Evolutionary conservation across 2,329 filamentous ascomycete genomes (phyloP).

Genomic region (Simplicillium aogashimaense): DNA sequence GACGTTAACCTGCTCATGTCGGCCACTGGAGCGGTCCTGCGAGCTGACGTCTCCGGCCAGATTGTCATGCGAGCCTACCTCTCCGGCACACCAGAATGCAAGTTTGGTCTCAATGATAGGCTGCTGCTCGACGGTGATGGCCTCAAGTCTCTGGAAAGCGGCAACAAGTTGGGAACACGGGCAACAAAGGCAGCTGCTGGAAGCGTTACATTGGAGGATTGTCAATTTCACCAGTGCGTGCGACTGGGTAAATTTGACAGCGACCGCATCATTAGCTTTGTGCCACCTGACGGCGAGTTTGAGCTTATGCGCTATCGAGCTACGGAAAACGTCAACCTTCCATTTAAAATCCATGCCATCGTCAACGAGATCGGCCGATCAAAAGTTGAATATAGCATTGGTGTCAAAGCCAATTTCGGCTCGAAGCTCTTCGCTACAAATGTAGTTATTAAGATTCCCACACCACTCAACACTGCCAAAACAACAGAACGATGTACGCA

Average conservation of each 20-base stretch:
- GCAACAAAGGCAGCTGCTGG: conserved; percentile 92
- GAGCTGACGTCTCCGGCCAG: conserved; percentile 92
- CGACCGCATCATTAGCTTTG: conserved; percentile 92
- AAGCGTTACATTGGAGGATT: conserved; percentile 92
- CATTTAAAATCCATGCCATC: conserved; percentile 97
- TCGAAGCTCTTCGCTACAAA: conserved; percentile 96
- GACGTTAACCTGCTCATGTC: conserved; percentile 99
- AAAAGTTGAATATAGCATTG: conserved; percentile 97
- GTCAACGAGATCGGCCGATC: conserved; percentile 95
- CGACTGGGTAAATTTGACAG: conserved; percentile 95
- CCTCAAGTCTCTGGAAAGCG: conserved; percentile 55
- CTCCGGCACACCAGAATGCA: conserved; percentile 93
- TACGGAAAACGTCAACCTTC: conserved; percentile 96
- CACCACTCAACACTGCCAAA: conserved; percentile 89
- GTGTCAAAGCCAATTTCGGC: conserved; percentile 93
- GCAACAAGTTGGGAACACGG: conserved; percentile 72
- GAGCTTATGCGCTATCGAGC: conserved; percentile 98
- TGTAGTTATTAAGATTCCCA: conserved; percentile 87
- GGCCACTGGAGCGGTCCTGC: conserved; percentile 87
- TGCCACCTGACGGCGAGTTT: conserved; percentile 95
- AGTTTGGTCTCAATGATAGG: conserved; percentile 95
- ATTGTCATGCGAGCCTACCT: conserved; percentile 99
- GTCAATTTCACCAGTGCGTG: conserved; percentile 98
- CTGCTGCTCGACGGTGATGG: conserved; percentile 77
- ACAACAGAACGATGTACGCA: conserved; percentile 90